These are phyloP conservation scores for Eleusine coracana DNA, from an alignment of 176 grass and related monocot genomes.

Conservation along the genomic window DNA sequence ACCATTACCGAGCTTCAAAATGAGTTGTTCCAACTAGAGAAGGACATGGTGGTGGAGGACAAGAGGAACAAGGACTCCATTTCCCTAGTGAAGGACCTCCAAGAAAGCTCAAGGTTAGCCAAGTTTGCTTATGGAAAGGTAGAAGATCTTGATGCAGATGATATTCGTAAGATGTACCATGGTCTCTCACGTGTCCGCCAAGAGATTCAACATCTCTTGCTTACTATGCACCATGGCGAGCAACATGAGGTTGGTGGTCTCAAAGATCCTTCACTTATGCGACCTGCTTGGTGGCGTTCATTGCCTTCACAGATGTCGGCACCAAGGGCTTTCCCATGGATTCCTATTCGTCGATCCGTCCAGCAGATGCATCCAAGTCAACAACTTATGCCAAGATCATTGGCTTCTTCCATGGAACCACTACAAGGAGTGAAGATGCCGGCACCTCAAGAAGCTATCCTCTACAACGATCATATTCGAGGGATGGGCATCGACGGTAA, in stretches of 20 bases:
- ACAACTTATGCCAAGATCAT: background rate
- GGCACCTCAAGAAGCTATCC: background rate
- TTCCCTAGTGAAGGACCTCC: background rate
- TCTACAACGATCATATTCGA: background rate
- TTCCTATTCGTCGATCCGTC: background rate
- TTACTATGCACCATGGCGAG: background rate
- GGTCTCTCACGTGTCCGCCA: background rate
- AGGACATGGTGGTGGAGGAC: background rate
- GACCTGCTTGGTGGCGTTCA: background rate
- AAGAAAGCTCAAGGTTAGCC: background rate
- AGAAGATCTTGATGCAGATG: background rate
- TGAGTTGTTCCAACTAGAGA: conserved; percentile 6
- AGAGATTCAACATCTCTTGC: background rate
- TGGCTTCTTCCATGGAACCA: background rate
- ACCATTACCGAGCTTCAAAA: background rate
- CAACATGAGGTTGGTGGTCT: background rate
- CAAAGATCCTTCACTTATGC: background rate
- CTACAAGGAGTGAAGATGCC: background rate
- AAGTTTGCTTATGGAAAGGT: background rate
- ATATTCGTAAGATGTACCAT: background rate
- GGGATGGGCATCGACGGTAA: background rate
- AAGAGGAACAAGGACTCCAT: conserved; percentile 6
- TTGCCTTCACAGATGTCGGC: background rate
- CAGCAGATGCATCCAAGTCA: background rate
- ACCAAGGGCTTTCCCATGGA: background rate